Conservation (phyloP, 2,329 filamentous ascomycete species). For the Graphiopsis chlorocephala region DNA sequence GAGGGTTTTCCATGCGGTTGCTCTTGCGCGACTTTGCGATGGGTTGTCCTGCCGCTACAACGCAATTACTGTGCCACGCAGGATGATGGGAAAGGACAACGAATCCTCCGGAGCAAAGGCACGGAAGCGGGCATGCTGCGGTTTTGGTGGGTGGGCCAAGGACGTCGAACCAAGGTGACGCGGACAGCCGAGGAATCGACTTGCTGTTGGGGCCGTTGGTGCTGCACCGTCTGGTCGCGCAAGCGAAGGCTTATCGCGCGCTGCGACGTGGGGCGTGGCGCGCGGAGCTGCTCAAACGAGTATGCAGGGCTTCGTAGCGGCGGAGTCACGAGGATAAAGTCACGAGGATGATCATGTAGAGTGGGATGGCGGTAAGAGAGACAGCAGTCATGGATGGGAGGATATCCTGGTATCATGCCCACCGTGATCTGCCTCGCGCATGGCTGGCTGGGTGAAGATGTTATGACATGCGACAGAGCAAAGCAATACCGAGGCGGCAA, state of each 20-base stretch:
- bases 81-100: too few species aligned
- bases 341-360: not conserved
- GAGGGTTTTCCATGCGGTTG: not conserved
- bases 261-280: slow-evolving; percentile 5
- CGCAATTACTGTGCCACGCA: not conserved
- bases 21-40: not conserved
- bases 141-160: not conserved
- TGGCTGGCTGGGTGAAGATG: not conserved
- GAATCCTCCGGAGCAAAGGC: not conserved
- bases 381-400: not conserved
- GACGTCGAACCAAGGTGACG: not conserved
- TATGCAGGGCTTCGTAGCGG: not conserved
- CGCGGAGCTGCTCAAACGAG: slow-evolving; percentile 6
- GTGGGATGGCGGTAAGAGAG: not conserved
- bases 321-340: not conserved
- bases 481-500: not conserved
- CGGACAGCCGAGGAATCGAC: not conserved
- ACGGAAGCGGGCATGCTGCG: not conserved
- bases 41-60: not conserved
- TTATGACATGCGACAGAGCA: not conserved
- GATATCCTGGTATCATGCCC: not conserved
- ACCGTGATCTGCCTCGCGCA: not conserved
- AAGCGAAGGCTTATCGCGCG: slow-evolving; percentile 8
- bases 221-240: not conserved
- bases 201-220: not conserved